Evolutionary conservation across 2,329 filamentous ascomycete species (phyloP).

Genomic region (Paecilomyces variotii): DNA sequence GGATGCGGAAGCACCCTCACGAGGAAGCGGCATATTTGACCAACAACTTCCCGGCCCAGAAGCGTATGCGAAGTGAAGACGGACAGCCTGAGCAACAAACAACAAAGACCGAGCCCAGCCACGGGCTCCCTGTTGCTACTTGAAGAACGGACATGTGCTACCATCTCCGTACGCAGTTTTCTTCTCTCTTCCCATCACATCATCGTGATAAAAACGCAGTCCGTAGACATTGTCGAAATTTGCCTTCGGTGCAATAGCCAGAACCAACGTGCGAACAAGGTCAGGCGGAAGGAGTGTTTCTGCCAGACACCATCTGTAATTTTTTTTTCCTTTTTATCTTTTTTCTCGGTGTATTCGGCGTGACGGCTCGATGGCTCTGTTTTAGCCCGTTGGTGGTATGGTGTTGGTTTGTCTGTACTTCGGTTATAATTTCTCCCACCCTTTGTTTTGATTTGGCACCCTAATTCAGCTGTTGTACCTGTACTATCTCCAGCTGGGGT

Average conservation of each 20-base stretch:
- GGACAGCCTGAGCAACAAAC: constrained; percentile 16
- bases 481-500: not conserved
- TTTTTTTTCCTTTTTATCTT: not conserved
- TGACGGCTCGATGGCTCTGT: not conserved
- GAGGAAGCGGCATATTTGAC: constrained; percentile 28
- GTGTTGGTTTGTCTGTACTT: not conserved
- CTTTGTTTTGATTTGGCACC: not conserved
- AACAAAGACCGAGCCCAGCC: constrained; percentile 19
- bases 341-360: not conserved
- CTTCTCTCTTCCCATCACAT: not conserved
- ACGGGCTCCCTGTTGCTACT: constrained; percentile 17
- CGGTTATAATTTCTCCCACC: not conserved
- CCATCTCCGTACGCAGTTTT: constrained; percentile 4
- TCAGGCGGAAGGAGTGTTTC: not conserved
- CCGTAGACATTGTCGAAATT: not conserved
- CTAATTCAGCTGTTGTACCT: not conserved
- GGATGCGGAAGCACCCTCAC: constrained; percentile 36
- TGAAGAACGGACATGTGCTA: not conserved
- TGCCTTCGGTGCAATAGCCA: not conserved
- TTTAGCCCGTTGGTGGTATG: not conserved
- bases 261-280: not conserved
- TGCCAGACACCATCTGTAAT: not conserved
- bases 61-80: constrained; percentile 24
- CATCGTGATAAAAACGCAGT: not conserved
- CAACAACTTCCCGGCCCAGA: constrained; percentile 21